phyloP scores from a whole-genome alignment of 129 eudicot genomes.

The Erigeron canadensis region DNA sequence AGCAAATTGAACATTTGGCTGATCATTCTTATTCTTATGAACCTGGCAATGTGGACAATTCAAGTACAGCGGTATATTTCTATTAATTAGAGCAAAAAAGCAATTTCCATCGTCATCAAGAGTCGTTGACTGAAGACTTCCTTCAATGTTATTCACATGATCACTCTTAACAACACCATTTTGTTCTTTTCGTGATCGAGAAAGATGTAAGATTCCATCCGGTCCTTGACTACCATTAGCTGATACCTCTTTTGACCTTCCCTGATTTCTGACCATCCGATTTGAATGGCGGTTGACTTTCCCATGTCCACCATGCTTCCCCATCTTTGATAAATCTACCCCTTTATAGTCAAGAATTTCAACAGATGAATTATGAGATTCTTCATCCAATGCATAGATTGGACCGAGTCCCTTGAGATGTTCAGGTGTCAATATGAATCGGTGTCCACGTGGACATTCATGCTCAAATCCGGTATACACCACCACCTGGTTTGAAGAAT shows the following conservation, averaged over 20 bases:
- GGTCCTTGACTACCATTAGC: conserved; percentile 25
- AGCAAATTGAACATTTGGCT: conserved; percentile 57
- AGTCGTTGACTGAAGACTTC: conserved; percentile 34
- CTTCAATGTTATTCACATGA: conserved; percentile 48
- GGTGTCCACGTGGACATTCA: conserved; percentile 95
- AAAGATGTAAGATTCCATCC: too few species aligned
- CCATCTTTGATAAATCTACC: conserved; percentile 43
- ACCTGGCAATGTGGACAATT: conserved; percentile 78
- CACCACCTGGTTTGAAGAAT: conserved; percentile 39
- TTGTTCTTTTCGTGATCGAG: conserved; percentile 17
- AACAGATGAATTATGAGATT: conserved; percentile 35
- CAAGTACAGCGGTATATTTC: conserved; percentile 74
- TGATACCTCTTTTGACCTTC: conserved; percentile 43
- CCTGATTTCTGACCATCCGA: conserved; percentile 45
- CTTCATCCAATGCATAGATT: conserved; percentile 41
- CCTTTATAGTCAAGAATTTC: conserved; percentile 50
- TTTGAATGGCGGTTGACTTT: conserved; percentile 56
- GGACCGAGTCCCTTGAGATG: conserved; percentile 75
- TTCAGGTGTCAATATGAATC: conserved; percentile 71
- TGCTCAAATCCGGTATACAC: conserved; percentile 84
- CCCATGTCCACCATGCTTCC: conserved; percentile 51
- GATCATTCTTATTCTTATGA: conserved; percentile 56
- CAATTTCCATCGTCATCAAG: conserved; percentile 66
- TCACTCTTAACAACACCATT: conserved; percentile 26
- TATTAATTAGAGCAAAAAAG: conserved; percentile 54